Base-by-base conservation (phyloP, 345 rosid genomes). In the Salix koriyanagi region DNA sequence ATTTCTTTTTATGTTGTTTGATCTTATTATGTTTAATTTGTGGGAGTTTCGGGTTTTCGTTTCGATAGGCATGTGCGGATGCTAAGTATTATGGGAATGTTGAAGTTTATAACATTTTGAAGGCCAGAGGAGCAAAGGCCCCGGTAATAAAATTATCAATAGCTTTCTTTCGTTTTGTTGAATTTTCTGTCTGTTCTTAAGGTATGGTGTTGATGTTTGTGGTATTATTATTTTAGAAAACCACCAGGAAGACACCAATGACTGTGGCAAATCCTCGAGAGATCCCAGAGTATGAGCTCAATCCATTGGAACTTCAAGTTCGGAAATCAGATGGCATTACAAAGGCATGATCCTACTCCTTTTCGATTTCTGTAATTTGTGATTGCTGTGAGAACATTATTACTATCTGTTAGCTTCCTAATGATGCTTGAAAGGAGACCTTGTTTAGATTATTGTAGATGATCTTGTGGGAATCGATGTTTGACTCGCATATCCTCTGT, bases 231-330 rank as follows among this genome's bases (percentile, higher is more conserved):
- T 41, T 82, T 67, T 83, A 96, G 99, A 93, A 93, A 91, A 90
- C 88, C 71, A 93, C 88, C 70, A 93, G 92, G 88, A 93, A 85
- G 84, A 96, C 99, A 21, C 99, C 99, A 14, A 96, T 96, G 99
- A 48, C 94, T 10, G 98, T 96, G 69, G 83, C 94, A 8, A 90
- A 93, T 85, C 96, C 99, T 71, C 84, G 89, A 78, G 97, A 92
- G 84, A 89, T 96, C 58, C 99, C 99, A 6, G 99, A 93, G 76
- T 96, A 96, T 64, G 99, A 96, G 85, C 98, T 96, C 71, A 91
- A 92, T 76, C 99, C 99, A 26, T 82, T 89, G 21, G 99, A 96
- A 83, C 89, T 96, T 82, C 99, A 90, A 79, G 89, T 96, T 72
- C 89, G 98, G 69, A 96, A 85, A 87, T 81, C 85, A 16, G 99